These are phyloP conservation scores for Craterostigma plantagineum DNA, from an alignment of 257 asterid species.

Conservation along the genomic window DNA sequence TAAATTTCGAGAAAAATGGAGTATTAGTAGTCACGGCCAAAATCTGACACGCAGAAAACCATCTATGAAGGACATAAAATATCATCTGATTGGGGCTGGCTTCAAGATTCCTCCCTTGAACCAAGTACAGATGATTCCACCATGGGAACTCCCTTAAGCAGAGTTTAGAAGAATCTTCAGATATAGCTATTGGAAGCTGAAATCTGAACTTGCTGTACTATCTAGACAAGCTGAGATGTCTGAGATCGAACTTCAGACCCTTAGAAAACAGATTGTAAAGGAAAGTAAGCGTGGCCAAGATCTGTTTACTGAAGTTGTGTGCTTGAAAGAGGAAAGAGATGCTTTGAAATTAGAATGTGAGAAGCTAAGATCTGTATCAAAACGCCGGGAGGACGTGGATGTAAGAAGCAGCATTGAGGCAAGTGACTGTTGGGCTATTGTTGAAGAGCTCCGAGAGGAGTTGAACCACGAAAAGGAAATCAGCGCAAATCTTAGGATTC, in stretches of 20 bases:
- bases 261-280: conserved; percentile 83
- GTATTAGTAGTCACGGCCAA: conserved; percentile 11
- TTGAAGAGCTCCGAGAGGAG: too few relatives aligned
- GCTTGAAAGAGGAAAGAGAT: too few relatives aligned
- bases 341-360: too few relatives aligned
- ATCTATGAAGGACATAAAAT: conserved; percentile 16
- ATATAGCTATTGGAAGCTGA: conserved; percentile 11
- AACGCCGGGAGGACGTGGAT: too few relatives aligned
- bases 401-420: too few relatives aligned
- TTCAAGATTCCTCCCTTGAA: conserved; percentile 43
- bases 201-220: conserved; percentile 43
- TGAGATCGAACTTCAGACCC: conserved; percentile 80
- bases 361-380: too few relatives aligned
- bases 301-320: too few relatives aligned
- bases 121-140: conserved; percentile 59
- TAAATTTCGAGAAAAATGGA: conserved; percentile 34
- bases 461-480: too few relatives aligned
- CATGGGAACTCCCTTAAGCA: conserved; percentile 25
- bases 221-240: conserved; percentile 80
- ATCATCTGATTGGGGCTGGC: conserved; percentile 56
- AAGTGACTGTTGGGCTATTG: too few relatives aligned
- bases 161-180: conserved; percentile 29
- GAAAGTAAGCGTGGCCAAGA: conserved; percentile 36
- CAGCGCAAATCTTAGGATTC: too few relatives aligned
- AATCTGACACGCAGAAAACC: conserved; percentile 13